Evolutionary conservation across 1,139 yeast species (phyloP).

Genomic region (Entelexis sorbosivorans): DNA sequence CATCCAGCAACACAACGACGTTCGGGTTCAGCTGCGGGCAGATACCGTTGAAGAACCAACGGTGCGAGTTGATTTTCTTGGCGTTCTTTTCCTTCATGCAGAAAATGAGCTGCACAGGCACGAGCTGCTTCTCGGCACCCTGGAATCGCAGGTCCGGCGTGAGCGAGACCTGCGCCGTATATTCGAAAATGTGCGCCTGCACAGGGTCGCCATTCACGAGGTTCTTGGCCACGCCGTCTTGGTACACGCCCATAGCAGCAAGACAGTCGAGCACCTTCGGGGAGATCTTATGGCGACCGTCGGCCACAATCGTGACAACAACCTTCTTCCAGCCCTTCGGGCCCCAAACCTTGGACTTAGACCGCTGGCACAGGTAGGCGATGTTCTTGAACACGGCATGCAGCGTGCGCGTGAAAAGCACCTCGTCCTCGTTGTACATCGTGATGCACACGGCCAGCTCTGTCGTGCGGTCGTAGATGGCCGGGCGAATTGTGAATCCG

Average conservation of each 20-base stretch:
- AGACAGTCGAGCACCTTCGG: slow-evolving; percentile 73
- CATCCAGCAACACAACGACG: slow-evolving; percentile 74
- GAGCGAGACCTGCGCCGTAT: slow-evolving; percentile 79
- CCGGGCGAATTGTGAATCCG: slow-evolving; percentile 78
- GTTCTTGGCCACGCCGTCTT: slow-evolving; percentile 91
- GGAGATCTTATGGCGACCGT: slow-evolving; percentile 80
- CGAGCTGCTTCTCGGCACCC: slow-evolving; percentile 67
- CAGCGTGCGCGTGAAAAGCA: slow-evolving; percentile 77
- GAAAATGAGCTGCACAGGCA: slow-evolving; percentile 85
- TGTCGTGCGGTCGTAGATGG: slow-evolving; percentile 80
- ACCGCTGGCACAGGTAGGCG: slow-evolving; percentile 72
- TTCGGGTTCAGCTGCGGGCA: slow-evolving; percentile 86
- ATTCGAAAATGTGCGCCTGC: slow-evolving; percentile 84
- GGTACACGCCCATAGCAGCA: slow-evolving; percentile 91
- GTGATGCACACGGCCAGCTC: slow-evolving; percentile 84
- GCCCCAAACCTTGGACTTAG: slow-evolving; percentile 83
- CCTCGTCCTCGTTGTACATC: slow-evolving; percentile 92
- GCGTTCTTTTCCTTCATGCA: slow-evolving; percentile 82
- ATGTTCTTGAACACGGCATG: slow-evolving; percentile 88
- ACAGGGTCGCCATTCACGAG: slow-evolving; percentile 84
- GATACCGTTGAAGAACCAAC: slow-evolving; percentile 89
- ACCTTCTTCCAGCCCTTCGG: slow-evolving; percentile 91
- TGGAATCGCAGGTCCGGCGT: slow-evolving; percentile 77
- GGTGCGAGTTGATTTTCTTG: slow-evolving; percentile 85
- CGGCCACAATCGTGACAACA: slow-evolving; percentile 80